Percentiles rank a stretch among this genome's conserved stretches.
phyloP scores from a whole-genome alignment of 2,329 filamentous ascomycete genomes.

The Dendrostoma leiphaemia region DNA sequence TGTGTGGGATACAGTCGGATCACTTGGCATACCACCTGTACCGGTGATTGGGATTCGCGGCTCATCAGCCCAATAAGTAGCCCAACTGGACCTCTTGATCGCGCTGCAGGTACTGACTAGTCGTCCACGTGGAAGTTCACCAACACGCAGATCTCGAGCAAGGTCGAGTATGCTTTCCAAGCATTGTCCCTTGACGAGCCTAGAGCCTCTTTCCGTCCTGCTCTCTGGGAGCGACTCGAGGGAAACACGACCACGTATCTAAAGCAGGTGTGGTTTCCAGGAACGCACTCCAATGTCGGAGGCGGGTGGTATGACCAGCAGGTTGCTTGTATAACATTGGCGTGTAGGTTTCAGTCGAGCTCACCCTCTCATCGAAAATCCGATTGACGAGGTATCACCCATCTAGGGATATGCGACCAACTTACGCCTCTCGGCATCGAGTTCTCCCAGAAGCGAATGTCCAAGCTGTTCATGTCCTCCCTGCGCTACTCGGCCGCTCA shows the following conservation, averaged over 20 bases:
- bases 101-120: slow-evolving; percentile 16
- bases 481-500: slow-evolving; percentile 31
- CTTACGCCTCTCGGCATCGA: slow-evolving; percentile 31
- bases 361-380: not conserved
- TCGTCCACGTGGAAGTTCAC: slow-evolving; percentile 36
- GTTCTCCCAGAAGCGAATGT: slow-evolving; percentile 27
- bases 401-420: slow-evolving; percentile 33
- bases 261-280: slow-evolving; percentile 54
- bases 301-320: slow-evolving; percentile 51
- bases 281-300: slow-evolving; percentile 61
- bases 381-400: not conserved
- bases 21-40: slow-evolving; percentile 41
- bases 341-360: slow-evolving; percentile 28
- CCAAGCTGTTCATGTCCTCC: slow-evolving; percentile 24
- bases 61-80: slow-evolving; percentile 31
- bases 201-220: slow-evolving; percentile 38
- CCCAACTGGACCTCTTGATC: slow-evolving; percentile 1
- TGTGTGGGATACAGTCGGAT: slow-evolving; percentile 51
- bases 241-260: slow-evolving; percentile 27
- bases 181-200: slow-evolving; percentile 49
- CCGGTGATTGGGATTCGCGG: slow-evolving; percentile 36
- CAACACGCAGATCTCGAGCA: slow-evolving; percentile 40
- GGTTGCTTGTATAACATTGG: slow-evolving; percentile 30
- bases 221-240: slow-evolving; percentile 38
- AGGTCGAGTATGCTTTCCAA: slow-evolving; percentile 48